Base-by-base conservation (phyloP, 352 stramenopile species). In the Phytophthora nicotianae region DNA sequence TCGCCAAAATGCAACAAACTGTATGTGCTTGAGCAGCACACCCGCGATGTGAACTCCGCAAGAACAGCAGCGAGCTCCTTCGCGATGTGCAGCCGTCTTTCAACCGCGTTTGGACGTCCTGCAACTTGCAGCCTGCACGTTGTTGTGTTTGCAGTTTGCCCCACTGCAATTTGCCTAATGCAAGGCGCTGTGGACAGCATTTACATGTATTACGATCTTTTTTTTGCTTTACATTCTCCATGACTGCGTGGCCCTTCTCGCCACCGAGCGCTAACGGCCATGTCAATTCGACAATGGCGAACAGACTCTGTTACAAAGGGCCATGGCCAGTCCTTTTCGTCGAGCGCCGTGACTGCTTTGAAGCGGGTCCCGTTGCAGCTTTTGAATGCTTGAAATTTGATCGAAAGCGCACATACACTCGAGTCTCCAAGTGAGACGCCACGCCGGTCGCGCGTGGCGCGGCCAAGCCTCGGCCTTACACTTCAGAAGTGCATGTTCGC, bases 401-500 rank as follows among this genome's bases (percentile, higher is more conserved):
- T 32, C n/a, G n/a, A n/a, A n/a, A n/a, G n/a, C n/a, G n/a, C n/a
- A n/a, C n/a, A n/a, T n/a, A n/a, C n/a, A n/a, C n/a, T n/a, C n/a
- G n/a, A n/a, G n/a, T 32, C 26, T 32, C 26, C 5, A 32, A 8
- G 5, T 4, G 26, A 32, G 26, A 14, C 33, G 11, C 35, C 32
- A 35, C 13, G 16, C 19, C 9, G 23, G 50, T 61, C 51, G 58
- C 58, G 40, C 58, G 58, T 56, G 42, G 42, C 49, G 29, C 26
- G 29, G 5, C 20, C 33, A 17, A 19, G 43, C 20, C 64, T 49
- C 54, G 60, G 59, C 45, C 54, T 59, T 65, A 55, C 65, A 60
- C 60, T 74, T 74, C 60, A 74, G 60, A 46, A 70, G 13, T 70
- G 60, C 65, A 67, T 51, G 52, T 38, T 2, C 32, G 32, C 32